phyloP scores from a whole-genome alignment of 1,284 basidiomycete genomes.

The Puccinia triticina region DNA sequence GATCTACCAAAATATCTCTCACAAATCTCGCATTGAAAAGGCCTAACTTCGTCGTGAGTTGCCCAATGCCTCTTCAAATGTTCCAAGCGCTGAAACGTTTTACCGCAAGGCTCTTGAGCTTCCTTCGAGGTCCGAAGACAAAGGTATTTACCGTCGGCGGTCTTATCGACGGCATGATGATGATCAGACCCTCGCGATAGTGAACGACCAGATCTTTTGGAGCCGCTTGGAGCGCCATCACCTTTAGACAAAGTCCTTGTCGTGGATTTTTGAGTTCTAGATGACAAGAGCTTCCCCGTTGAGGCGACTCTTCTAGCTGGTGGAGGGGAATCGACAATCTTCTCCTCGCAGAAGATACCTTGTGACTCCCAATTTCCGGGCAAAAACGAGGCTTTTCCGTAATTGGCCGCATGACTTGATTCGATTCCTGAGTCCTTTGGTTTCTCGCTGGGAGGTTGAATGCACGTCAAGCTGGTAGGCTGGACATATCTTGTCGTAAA shows the following conservation, averaged over 20 bases:
- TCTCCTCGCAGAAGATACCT: conserved; percentile 1
- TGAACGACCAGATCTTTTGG: too few species aligned
- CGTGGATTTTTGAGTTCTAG: not conserved
- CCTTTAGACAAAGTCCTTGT: not conserved
- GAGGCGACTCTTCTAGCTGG: not conserved
- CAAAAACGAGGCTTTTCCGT: conserved; percentile 36
- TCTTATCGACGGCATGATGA: not conserved
- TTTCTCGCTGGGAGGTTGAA: not conserved
- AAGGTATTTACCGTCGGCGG: conserved; percentile 2
- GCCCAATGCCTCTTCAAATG: conserved; percentile 28
- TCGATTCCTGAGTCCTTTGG: not conserved
- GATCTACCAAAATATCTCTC: conserved; percentile 26
- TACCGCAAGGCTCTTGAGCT: not conserved
- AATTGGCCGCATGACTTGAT: not conserved
- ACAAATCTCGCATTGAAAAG: conserved; percentile 12
- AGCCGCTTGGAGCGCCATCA: not conserved
- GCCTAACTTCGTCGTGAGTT: conserved; percentile 4
- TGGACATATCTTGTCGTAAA: conserved; percentile 20
- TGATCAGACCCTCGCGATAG: not conserved
- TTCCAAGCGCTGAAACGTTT: conserved; percentile 22
- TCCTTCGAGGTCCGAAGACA: conserved; percentile 4
- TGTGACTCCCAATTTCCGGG: conserved; percentile 30
- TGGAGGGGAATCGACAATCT: not conserved
- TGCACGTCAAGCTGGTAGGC: not conserved
- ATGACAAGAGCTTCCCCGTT: not conserved